phyloP scores from a whole-genome alignment of 805 yeast genomes.

The Jamesozyma hellenica region DNA sequence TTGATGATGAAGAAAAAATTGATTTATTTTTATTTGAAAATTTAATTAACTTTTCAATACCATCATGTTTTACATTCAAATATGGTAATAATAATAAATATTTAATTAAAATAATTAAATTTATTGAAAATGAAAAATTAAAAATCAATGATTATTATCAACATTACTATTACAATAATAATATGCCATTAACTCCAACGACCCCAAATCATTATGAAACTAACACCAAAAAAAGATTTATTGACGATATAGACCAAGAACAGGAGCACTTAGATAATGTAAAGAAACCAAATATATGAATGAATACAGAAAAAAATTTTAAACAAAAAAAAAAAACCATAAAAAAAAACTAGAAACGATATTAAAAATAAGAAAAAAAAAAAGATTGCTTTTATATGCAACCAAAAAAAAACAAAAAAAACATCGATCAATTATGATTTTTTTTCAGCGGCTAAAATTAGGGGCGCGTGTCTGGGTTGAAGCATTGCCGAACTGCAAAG shows the following conservation, averaged over 20 bases:
- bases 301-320: too few relatives aligned
- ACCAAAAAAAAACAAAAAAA: background rate
- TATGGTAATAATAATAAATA: conserved; percentile 10
- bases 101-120: background rate
- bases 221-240: conserved; percentile 5
- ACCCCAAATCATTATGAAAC: conserved; percentile 17
- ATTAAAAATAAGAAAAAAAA: too few relatives aligned
- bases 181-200: conserved; percentile 17
- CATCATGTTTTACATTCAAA: conserved; percentile 25
- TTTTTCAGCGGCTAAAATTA: conserved; percentile 2
- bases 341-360: too few relatives aligned
- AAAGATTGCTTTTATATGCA: too few relatives aligned
- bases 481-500: too few relatives aligned
- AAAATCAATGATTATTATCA: conserved; percentile 1
- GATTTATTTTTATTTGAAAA: background rate
- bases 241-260: too few relatives aligned
- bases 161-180: background rate
- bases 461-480: too few relatives aligned
- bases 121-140: conserved; percentile 1
- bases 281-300: too few relatives aligned
- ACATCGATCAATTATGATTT: background rate
- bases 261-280: too few relatives aligned
- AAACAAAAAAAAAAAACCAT: too few relatives aligned
- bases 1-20: background rate
- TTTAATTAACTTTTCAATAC: conserved; percentile 8